phyloP scores from a whole-genome alignment of 371 early-diverging fungal species.

The Mucor ambiguus region DNA sequence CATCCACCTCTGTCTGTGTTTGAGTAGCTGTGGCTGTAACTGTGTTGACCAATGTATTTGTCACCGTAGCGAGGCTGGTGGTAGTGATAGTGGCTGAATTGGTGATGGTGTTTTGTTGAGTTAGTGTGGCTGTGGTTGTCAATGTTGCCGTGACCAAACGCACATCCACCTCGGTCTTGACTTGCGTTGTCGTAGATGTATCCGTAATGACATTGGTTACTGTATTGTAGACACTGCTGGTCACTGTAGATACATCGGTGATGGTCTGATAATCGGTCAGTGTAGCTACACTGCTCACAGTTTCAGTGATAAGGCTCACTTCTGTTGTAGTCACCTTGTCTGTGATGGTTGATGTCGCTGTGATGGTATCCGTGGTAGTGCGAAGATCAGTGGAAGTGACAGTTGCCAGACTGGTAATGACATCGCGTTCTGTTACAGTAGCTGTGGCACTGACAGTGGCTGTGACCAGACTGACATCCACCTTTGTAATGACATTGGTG shows the following conservation, averaged over 20 bases:
- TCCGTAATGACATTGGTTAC: conserved; percentile 5
- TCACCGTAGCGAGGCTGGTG: neutral
- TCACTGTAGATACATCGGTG: neutral
- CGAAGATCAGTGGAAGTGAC: neutral
- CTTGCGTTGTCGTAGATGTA: neutral
- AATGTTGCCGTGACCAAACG: conserved; percentile 12
- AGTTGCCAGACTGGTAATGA: neutral
- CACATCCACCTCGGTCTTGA: conserved; percentile 2
- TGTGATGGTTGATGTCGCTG: neutral
- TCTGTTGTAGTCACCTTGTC: neutral
- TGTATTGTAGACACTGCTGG: neutral
- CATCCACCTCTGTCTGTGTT: neutral
- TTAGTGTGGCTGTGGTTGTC: neutral
- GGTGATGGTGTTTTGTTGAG: neutral
- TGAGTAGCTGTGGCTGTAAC: neutral
- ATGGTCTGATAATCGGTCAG: neutral
- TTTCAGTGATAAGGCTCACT: neutral
- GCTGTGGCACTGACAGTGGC: conserved; percentile 1
- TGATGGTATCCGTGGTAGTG: neutral
- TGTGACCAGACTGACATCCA: conserved; percentile 3
- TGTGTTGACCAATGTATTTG: neutral
- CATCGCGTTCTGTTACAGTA: neutral
- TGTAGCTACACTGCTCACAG: neutral
- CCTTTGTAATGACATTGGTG: neutral
- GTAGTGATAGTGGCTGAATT: neutral